A percentile compares a stretch with the other conserved stretches of the same genome.
Conservation (phyloP, 129 eudicot genomes). For the Pseudognaphalium luteoalbum region DNA sequence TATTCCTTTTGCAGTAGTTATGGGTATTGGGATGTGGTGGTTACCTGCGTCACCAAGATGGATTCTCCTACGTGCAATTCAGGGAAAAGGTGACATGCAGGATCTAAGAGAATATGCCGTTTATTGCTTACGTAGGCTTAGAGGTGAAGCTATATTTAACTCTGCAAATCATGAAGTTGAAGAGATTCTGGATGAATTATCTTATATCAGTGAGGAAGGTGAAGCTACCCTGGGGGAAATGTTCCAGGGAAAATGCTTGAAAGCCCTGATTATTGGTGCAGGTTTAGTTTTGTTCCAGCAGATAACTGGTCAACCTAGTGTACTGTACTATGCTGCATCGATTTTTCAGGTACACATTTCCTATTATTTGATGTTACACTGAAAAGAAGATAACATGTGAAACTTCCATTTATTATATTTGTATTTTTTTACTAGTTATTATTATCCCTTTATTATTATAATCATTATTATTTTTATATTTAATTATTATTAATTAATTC, state of each 20-base stretch:
- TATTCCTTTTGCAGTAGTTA: conserved; percentile 56
- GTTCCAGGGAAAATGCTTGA: conserved; percentile 92
- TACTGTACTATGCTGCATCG: conserved; percentile 85
- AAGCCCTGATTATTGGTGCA: conserved; percentile 81
- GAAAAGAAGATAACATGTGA: not conserved
- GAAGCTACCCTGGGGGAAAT: conserved; percentile 67
- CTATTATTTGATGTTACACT: not conserved
- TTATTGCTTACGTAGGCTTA: conserved; percentile 68
- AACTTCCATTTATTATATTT: not conserved
- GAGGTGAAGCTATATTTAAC: conserved; percentile 55
- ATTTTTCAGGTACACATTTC: conserved; percentile 66
- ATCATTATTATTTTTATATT: no score
- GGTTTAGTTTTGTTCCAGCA: conserved; percentile 96
- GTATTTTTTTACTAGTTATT: not conserved
- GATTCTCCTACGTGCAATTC: conserved; percentile 88
- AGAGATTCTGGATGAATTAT: conserved; percentile 79
- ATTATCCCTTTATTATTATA: no score
- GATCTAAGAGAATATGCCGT: conserved; percentile 63
- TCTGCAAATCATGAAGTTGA: conserved; percentile 79
- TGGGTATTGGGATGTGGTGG: conserved; percentile 98
- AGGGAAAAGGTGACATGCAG: conserved; percentile 80
- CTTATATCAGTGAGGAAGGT: conserved; percentile 62
- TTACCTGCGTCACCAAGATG: conserved; percentile 94
- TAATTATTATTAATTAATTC: no score
- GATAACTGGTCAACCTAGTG: conserved; percentile 99